Evolutionary conservation across 352 stramenopile species (phyloP), one percentile per base, ranked within the genome.

Genomic region (Phytophthora syringae): DNA sequence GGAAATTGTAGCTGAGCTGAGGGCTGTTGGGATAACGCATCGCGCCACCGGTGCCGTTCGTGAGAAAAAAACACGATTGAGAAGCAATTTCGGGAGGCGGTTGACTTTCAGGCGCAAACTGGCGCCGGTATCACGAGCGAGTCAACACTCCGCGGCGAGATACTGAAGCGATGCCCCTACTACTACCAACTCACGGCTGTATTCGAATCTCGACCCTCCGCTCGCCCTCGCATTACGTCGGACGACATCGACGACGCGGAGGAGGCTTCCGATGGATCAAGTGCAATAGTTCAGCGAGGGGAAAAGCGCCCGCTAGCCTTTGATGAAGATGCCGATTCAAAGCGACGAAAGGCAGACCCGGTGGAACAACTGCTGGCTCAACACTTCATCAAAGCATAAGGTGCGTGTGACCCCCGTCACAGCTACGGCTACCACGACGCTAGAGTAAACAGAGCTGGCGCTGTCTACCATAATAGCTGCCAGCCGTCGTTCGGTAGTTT

Each of bases 161-260:
- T 53, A 16, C n/a, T 40, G 4, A 40, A 42, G 16, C 28, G 25
- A 1, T 43, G 28, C 11, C 47, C 28, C 18, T 42, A 53, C 18
- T 53, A 43, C 22, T 53, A 53, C 28, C 24, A 53, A 6, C 28
- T 53, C 16, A n/a, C 30, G 1, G 28, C n/a, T 18, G 47, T 53
- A n/a, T 27, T 53, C 7, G 16, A 40, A 24, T 18, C 16, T n/a
- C 15, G 25, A 5, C 47, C 47, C 15, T 53, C 47, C 3, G 47
- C 47, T n/a, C 47, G 47, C 25, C 16, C 47, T 27, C 13, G 32
- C 2, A 12, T 32, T 30, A 53, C 47, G 5, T 53, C 27, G 1
- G 47, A 53, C 32, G 25, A 53, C 32, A 25, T 43, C 1, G 22
- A 36, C 9, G 28, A 40, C 7, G 28, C 24, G 6, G 45, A 39